Base-by-base conservation (phyloP, 345 rosid species). In the Populus nigra region DNA sequence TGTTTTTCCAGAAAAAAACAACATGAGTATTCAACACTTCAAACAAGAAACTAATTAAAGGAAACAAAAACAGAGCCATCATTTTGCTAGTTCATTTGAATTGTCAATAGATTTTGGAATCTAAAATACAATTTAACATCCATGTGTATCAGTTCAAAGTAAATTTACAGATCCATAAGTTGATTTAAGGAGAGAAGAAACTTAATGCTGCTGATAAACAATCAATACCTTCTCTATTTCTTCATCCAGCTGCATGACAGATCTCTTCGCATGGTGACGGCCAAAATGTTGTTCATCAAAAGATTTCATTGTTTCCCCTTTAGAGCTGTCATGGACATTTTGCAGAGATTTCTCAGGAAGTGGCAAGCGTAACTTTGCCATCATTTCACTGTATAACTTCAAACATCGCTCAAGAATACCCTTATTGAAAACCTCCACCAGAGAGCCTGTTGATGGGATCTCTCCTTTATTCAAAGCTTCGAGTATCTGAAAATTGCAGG, bases 401-500 rank as follows among this genome's bases (percentile, higher is more conserved):
- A 91, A 79, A 81, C 99, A 94, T 20, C 92, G 87, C 68, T 94
- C 96, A 70, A 96, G 89, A 74, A 96, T 96, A 77, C 83, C 97
- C 86, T 92, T 96, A 75, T 96, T 96, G 84, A 96, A 96, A 81
- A 94, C 87, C 91, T 96, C 98, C 82, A 96, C 99, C 38, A 96
- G 89, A 75, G 98, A 96, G 76, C 99, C 99, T 39, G 99, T 96
- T 65, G 99, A 89, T 83, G 99, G 99, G 81, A 96, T 96, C 86
- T 96, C 98, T 73, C 99, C 99, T 84, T 96, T 96, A 82, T 96
- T 96, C 84, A 96, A 84, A 43, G 99, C 99, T 81, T 94, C 97
- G 62, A 96, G 91, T 78, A 96, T 96, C 99, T 96, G 90, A 76
- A 87, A 83, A 77, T 74, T 63, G 53, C 71, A 82, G 68, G 65